These are phyloP conservation scores for Amoebophrya sp. DNA, from an alignment of 169 alveolate genomes.

Conservation along the genomic window DNA sequence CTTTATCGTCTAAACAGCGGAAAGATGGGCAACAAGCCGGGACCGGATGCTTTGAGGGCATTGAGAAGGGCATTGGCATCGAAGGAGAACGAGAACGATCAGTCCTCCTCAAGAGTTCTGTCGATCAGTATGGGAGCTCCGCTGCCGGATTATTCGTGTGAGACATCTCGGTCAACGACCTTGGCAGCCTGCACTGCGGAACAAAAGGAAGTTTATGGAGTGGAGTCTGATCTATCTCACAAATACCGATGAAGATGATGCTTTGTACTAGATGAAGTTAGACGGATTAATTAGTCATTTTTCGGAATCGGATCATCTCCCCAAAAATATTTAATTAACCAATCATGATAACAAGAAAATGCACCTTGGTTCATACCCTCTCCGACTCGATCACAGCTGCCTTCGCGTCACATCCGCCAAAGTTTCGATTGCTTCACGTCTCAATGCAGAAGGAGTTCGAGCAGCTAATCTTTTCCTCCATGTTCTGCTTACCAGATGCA, in stretches of 20 bases:
- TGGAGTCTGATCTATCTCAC: too few species aligned
- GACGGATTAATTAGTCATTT: too few species aligned
- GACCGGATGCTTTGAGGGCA: background rate
- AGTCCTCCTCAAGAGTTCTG: background rate
- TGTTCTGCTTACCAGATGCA: background rate
- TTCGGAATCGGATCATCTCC: too few species aligned
- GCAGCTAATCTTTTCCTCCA: background rate
- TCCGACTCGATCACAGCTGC: slow-evolving; percentile 18
- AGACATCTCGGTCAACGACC: background rate
- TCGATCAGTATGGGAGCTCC: background rate
- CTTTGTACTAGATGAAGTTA: too few species aligned
- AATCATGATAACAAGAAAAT: too few species aligned
- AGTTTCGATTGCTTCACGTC: background rate
- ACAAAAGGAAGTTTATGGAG: too few species aligned
- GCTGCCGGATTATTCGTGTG: background rate
- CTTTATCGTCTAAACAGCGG: background rate
- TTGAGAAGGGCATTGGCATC: background rate
- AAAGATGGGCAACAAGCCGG: background rate
- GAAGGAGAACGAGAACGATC: background rate
- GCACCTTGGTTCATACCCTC: too few species aligned
- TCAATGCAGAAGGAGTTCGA: background rate
- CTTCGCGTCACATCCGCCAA: background rate
- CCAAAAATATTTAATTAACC: too few species aligned
- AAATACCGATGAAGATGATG: too few species aligned
- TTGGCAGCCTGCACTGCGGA: background rate